Percentiles rank a stretch among this genome's conserved stretches.
phyloP scores from a whole-genome alignment of 768 basidiomycete species.

The Tricholoma saponaceum region DNA sequence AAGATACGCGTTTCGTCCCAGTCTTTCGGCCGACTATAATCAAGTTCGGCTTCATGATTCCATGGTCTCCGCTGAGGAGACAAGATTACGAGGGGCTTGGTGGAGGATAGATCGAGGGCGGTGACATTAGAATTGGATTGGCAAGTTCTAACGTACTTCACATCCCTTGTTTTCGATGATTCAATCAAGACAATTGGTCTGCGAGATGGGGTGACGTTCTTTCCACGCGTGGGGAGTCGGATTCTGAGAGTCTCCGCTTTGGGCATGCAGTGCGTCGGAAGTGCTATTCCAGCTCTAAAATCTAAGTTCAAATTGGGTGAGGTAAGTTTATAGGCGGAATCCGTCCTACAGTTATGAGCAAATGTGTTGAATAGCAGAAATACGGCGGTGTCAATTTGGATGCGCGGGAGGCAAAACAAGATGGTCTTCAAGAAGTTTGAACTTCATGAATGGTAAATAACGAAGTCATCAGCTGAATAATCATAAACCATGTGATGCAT shows the following conservation, averaged over 20 bases:
- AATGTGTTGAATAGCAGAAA: not conserved
- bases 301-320: not conserved
- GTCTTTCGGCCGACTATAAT: slow-evolving; percentile 27
- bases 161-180: not conserved
- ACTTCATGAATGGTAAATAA: not conserved
- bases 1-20: slow-evolving; percentile 31
- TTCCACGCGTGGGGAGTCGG: not conserved
- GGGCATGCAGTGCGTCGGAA: not conserved
- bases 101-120: not conserved
- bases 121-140: not conserved
- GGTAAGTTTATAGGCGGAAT: not conserved
- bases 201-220: not conserved
- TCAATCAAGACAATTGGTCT: not conserved
- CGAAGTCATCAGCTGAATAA: not conserved
- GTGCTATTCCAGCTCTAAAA: not conserved
- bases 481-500: no score
- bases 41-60: slow-evolving; percentile 38
- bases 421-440: not conserved
- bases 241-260: not conserved
- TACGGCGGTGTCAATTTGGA: not conserved
- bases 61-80: slow-evolving; percentile 11
- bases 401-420: not conserved
- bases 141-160: not conserved
- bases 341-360: not conserved
- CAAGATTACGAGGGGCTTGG: not conserved